phyloP scores from a whole-genome alignment of 2,329 filamentous ascomycete species.

The Coniochaeta hoffmannii region DNA sequence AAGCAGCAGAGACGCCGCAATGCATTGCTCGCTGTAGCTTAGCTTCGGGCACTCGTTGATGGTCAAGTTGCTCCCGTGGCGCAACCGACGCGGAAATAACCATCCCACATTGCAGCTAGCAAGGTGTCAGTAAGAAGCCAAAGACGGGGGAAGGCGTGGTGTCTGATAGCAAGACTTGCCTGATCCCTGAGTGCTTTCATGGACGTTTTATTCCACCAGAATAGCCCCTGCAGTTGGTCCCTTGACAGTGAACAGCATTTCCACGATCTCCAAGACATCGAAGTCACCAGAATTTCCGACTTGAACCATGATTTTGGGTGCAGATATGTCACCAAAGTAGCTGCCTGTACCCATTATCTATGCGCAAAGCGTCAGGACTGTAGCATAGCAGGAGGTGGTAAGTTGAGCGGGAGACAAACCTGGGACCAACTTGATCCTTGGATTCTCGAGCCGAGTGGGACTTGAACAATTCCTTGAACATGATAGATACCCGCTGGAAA shows the following conservation, averaged over 20 bases:
- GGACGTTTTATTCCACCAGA: constrained; percentile 65
- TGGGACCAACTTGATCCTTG: constrained; percentile 62
- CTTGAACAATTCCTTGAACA: constrained; percentile 23
- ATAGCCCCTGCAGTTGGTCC: constrained; percentile 62
- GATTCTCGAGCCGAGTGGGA: constrained; percentile 56
- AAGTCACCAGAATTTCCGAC: constrained; percentile 53
- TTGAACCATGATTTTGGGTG: constrained; percentile 59
- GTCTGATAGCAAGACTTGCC: not conserved
- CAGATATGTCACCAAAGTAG: constrained; percentile 51
- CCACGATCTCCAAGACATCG: constrained; percentile 60
- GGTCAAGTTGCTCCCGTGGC: constrained; percentile 57
- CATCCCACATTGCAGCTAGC: constrained; percentile 52
- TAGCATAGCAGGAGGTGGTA: no score
- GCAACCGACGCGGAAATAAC: constrained; percentile 66
- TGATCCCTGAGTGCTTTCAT: constrained; percentile 34
- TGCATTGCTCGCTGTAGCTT: constrained; percentile 45
- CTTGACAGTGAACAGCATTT: constrained; percentile 58
- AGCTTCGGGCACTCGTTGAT: constrained; percentile 49
- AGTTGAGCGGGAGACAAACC: not conserved
- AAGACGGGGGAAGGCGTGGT: not conserved
- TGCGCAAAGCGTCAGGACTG: no score
- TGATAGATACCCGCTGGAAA: constrained; percentile 20
- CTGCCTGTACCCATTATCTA: constrained; percentile 54
- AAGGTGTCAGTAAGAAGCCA: constrained; percentile 17
- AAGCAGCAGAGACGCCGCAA: constrained; percentile 47